Percentiles rank a stretch among this genome's conserved stretches.
phyloP scores from a whole-genome alignment of 192 early-diverging fungal genomes.

The Funneliformis mosseae region DNA sequence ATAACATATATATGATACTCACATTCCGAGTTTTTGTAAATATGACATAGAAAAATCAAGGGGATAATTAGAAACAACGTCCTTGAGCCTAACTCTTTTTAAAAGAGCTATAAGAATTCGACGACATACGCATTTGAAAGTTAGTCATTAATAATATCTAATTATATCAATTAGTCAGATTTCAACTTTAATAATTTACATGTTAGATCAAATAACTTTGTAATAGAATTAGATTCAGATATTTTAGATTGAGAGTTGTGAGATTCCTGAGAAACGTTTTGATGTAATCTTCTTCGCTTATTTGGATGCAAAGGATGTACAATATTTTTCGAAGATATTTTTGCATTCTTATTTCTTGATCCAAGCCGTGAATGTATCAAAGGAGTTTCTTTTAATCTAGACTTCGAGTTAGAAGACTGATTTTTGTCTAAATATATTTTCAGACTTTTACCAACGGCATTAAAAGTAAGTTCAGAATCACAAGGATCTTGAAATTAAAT shows the following conservation, averaged over 20 bases:
- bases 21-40: conserved; percentile 13
- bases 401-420: background rate
- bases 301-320: background rate
- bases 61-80: conserved; percentile 8
- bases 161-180: background rate
- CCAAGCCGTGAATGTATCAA: background rate
- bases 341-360: background rate
- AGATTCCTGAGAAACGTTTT: background rate
- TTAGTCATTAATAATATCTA: background rate
- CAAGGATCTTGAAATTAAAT: background rate
- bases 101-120: background rate
- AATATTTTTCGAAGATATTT: background rate
- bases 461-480: background rate
- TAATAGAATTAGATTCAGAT: background rate
- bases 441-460: background rate
- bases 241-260: background rate
- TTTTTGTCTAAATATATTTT: no score
- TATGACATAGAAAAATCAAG: background rate
- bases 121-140: background rate
- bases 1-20: background rate
- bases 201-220: conserved; percentile 7
- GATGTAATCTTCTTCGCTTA: background rate
- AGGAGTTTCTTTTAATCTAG: background rate
- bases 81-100: background rate
- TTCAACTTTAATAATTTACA: background rate